These are phyloP conservation scores for Myxozyma monticola DNA, from an alignment of 805 yeast genomes.

Conservation along the genomic window DNA sequence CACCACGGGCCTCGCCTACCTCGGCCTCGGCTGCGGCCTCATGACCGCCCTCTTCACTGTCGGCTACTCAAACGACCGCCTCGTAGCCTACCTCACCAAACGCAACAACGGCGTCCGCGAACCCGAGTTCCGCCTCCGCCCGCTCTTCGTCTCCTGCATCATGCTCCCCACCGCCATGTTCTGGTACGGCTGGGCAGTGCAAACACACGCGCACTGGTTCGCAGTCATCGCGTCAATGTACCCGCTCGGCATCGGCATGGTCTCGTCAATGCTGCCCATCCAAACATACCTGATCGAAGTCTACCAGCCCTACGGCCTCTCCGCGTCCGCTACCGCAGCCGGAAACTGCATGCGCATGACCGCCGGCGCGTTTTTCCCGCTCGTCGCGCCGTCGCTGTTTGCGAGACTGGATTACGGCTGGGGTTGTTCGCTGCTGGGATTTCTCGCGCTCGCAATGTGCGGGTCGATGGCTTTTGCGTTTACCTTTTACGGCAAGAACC, in stretches of 20 bases:
- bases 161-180: constrained; percentile 50
- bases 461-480: constrained; percentile 20
- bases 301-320: constrained; percentile 55
- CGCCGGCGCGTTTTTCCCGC: constrained; percentile 68
- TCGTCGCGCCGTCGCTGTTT: constrained; percentile 55
- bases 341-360: constrained; percentile 56
- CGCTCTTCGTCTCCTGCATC: constrained; percentile 49
- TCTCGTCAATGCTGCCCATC: constrained; percentile 42
- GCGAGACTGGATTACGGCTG: constrained; percentile 24
- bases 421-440: constrained; percentile 53
- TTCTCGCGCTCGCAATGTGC: constrained; percentile 38
- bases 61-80: constrained; percentile 47
- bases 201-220: constrained; percentile 50
- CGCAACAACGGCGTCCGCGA: constrained; percentile 30
- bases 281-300: constrained; percentile 44
- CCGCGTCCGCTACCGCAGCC: constrained; percentile 78
- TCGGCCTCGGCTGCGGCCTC: constrained; percentile 59
- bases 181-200: constrained; percentile 56
- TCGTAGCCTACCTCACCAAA: constrained; percentile 42
- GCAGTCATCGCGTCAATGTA: constrained; percentile 63
- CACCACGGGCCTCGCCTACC: constrained; percentile 58
- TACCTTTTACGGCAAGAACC: constrained; percentile 7
- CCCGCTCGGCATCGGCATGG: constrained; percentile 42
- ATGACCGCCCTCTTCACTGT: constrained; percentile 51
- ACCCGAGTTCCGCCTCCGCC: constrained; percentile 53